Percentiles rank a stretch among this genome's conserved stretches.
Conservation (phyloP, 306 rosid species). For the Sicyos baderoa region DNA sequence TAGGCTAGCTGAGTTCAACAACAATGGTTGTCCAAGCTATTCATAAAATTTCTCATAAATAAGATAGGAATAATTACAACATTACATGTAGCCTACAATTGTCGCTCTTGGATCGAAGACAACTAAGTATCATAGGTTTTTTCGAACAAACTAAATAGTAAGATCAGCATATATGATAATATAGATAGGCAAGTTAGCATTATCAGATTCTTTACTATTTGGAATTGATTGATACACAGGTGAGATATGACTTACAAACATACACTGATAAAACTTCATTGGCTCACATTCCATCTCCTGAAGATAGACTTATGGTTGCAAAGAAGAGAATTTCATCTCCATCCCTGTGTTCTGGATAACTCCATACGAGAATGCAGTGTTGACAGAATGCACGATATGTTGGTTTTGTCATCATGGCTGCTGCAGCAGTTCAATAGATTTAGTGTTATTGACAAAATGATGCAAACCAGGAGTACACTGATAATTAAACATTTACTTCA, state of each 20-base stretch:
- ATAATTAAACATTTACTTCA: no score
- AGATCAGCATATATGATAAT: neutral
- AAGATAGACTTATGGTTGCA: neutral
- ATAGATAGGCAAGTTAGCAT: neutral
- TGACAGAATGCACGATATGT: neutral
- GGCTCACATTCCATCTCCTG: conserved; percentile 17
- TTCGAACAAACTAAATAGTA: neutral
- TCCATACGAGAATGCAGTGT: conserved; percentile 1
- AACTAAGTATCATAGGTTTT: neutral
- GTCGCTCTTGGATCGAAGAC: neutral
- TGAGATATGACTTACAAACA: conserved; percentile 4
- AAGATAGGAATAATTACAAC: neutral
- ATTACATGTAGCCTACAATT: neutral
- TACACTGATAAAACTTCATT: neutral
- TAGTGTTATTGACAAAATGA: neutral
- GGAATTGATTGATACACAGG: neutral
- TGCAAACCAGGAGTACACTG: neutral
- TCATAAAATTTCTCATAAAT: conserved; percentile 1
- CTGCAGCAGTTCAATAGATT: conserved; percentile 13
- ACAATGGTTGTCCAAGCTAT: neutral
- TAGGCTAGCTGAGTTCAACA: neutral
- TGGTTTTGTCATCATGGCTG: conserved; percentile 2
- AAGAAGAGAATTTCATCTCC: conserved; percentile 8
- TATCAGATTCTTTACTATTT: neutral
- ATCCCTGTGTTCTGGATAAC: neutral